These are phyloP conservation scores for Petrea volubilis DNA, from an alignment of 257 asterid species.

Conservation along the genomic window DNA sequence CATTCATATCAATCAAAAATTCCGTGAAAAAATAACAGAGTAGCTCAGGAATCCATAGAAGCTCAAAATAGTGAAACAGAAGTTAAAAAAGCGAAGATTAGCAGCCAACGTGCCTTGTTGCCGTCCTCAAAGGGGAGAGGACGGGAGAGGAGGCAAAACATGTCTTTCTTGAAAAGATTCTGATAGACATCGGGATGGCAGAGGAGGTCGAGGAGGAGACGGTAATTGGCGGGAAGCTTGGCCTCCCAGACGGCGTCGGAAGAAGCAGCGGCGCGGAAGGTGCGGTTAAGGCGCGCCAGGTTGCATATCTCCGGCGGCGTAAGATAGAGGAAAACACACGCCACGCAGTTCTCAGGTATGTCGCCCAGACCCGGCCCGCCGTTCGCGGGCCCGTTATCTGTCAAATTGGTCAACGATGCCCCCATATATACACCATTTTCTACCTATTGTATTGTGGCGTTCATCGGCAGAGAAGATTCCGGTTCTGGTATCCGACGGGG, in stretches of 20 bases:
- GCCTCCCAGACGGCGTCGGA: constrained; percentile 98
- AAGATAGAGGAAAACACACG: constrained; percentile 75
- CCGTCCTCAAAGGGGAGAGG: constrained; percentile 74
- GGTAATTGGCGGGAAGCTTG: constrained; percentile 87
- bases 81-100: constrained; percentile 4
- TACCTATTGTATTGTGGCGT: not conserved
- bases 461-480: not conserved
- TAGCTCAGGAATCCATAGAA: not conserved
- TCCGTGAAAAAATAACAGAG: not conserved
- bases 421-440: constrained; percentile 35
- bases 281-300: constrained; percentile 93
- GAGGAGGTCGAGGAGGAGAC: constrained; percentile 55
- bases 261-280: constrained; percentile 97
- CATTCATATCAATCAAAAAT: not conserved
- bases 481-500: not conserved
- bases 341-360: constrained; percentile 97
- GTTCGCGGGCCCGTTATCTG: constrained; percentile 66
- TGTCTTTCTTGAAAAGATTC: constrained; percentile 57
- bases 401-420: constrained; percentile 75
- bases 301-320: constrained; percentile 97
- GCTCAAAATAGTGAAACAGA: not conserved
- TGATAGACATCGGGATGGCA: constrained; percentile 38
- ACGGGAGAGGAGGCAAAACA: constrained; percentile 81
- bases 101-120: constrained; percentile 52
- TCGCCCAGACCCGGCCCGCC: constrained; percentile 87